Conservation (phyloP, 805 yeast species). For the Wickerhamiella australiensis region DNA sequence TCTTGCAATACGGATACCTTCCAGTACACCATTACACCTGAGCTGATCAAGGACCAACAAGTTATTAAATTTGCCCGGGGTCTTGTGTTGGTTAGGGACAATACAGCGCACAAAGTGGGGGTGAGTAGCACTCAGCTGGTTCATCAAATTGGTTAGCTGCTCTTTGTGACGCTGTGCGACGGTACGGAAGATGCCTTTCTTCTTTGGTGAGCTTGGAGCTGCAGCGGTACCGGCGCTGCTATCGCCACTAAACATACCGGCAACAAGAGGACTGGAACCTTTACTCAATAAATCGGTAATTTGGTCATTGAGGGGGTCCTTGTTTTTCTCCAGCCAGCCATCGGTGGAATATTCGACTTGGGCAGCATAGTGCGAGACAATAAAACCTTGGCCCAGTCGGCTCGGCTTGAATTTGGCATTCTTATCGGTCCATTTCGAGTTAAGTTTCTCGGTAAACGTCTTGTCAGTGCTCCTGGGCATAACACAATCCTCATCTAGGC, state of each 20-base stretch:
- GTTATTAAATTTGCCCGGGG: slow-evolving; percentile 60
- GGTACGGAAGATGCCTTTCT: slow-evolving; percentile 46
- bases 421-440: slow-evolving; percentile 46
- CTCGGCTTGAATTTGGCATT: slow-evolving; percentile 57
- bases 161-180: slow-evolving; percentile 83
- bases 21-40: slow-evolving; percentile 93
- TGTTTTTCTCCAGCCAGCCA: slow-evolving; percentile 89
- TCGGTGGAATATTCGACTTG: slow-evolving; percentile 86
- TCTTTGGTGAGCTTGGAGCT: slow-evolving; percentile 22
- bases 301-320: slow-evolving; percentile 79
- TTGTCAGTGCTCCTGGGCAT: slow-evolving; percentile 81
- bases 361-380: slow-evolving; percentile 89
- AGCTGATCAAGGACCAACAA: slow-evolving; percentile 73
- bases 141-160: slow-evolving; percentile 61
- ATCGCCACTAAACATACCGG: slow-evolving; percentile 35
- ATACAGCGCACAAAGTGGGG: slow-evolving; percentile 98
- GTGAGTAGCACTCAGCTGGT: slow-evolving; percentile 62
- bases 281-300: slow-evolving; percentile 46
- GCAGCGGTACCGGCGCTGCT: slow-evolving; percentile 15
- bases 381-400: slow-evolving; percentile 62
- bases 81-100: slow-evolving; percentile 70
- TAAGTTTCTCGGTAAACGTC: slow-evolving; percentile 70
- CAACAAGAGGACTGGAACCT: slow-evolving; percentile 48
- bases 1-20: slow-evolving; percentile 93
- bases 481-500: slow-evolving; percentile 88